Base-by-base conservation (phyloP, 116 monocot genomes). In the Trichopus zeylanicus region DNA sequence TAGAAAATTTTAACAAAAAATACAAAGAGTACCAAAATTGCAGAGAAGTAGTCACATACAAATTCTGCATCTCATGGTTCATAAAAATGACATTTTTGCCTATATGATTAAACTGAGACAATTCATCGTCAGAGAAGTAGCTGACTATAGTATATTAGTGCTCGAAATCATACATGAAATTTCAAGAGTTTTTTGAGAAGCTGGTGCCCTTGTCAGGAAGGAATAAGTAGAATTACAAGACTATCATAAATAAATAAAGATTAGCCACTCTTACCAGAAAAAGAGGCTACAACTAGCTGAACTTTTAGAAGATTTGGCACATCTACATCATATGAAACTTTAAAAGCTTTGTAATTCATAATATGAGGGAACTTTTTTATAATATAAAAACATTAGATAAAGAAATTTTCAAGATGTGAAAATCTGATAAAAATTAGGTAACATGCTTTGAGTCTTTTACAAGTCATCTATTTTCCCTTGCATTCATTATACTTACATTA, bases 351-450 rank as follows among this genome's bases (percentile, higher is more conserved):
- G 53, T 92, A 92, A 53, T 54, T 51, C 33, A 24, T 67, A 55
- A 92, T 81, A 76, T 84, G 87, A 64, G 87, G 84, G 58, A 92
- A 87, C 60, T 92, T 92, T 13, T 84, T 39, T 32, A 54, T 56
- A 29, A 87, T 73, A 87, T 92, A 73, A 68, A 38, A 52, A 57
- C 6, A 39, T 56, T 26, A n/a, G 23, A 42, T 10, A 42, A 23
- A 62, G 15, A 27, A 30, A 51, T 53, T 38, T 11, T 32, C 20
- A 46, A n/a, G 1, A 29, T 8, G 5, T 26, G 23, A 30, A 48
- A 20, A 49, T 64, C 51, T 67, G 0, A n/a, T 7, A 22, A 26
- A 8, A 6, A 51, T 2, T 51, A 42, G n/a, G n/a, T 18, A 9
- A n/a, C n/a, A n/a, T n/a, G n/a, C n/a, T n/a, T n/a, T 13, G 42